phyloP scores from a whole-genome alignment of 768 basidiomycete species.

The Harrya chromipes region DNA sequence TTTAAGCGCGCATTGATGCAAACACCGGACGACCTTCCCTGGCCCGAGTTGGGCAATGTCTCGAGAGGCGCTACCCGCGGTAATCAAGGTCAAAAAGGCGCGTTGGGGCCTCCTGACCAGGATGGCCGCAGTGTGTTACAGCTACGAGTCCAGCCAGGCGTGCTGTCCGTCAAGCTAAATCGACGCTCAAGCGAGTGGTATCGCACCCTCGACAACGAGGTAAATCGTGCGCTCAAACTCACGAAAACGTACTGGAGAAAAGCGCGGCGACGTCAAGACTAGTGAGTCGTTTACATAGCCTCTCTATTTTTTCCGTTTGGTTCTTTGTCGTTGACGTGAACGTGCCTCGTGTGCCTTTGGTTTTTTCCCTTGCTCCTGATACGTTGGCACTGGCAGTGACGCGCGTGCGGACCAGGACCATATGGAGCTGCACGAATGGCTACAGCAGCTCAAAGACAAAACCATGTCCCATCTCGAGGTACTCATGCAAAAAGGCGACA shows the following conservation, averaged over 20 bases:
- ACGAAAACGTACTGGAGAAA: slow-evolving; percentile 89
- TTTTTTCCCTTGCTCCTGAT: background rate
- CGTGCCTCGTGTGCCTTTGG: background rate
- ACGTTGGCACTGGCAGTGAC: slow-evolving; percentile 35
- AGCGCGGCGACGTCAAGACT: slow-evolving; percentile 77
- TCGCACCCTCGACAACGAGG: slow-evolving; percentile 71
- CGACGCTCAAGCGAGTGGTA: slow-evolving; percentile 82
- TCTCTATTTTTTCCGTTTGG: background rate
- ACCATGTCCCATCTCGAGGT: slow-evolving; percentile 86
- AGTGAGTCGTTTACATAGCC: slow-evolving; percentile 20
- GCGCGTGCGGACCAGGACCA: slow-evolving; percentile 84
- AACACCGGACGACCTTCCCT: slow-evolving; percentile 70
- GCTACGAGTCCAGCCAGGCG: slow-evolving; percentile 79
- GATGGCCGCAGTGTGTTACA: slow-evolving; percentile 79
- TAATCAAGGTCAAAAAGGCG: slow-evolving; percentile 85
- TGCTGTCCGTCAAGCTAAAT: slow-evolving; percentile 72
- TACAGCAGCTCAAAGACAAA: slow-evolving; percentile 85
- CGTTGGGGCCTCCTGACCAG: slow-evolving; percentile 63
- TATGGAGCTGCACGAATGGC: slow-evolving; percentile 86
- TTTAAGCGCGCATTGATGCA: slow-evolving; percentile 32
- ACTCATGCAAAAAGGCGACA: slow-evolving; percentile 85
- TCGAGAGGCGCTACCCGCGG: slow-evolving; percentile 80
- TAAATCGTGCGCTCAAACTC: slow-evolving; percentile 75
- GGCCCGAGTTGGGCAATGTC: slow-evolving; percentile 84
- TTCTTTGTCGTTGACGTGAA: slow-evolving; percentile 7